Evolutionary conservation across 2,329 filamentous ascomycete species (phyloP).

Genomic region (Penicillium verrucosum): DNA sequence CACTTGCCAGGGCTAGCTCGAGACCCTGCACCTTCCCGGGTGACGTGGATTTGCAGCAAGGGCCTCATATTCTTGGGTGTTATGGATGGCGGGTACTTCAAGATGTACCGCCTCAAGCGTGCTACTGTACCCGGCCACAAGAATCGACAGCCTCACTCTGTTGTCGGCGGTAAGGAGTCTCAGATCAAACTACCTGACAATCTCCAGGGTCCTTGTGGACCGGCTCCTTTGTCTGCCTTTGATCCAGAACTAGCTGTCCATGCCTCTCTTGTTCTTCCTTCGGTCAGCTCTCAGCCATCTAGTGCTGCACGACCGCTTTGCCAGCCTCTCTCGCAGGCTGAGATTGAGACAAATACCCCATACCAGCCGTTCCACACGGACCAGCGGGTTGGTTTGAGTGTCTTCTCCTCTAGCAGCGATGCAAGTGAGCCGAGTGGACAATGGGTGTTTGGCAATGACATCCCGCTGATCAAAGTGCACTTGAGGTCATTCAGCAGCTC

Average conservation of each 20-base stretch:
- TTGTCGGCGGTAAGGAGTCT: conserved; percentile 56
- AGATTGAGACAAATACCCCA: conserved; percentile 92
- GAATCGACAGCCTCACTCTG: conserved; percentile 52
- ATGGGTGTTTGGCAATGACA: conserved; percentile 55
- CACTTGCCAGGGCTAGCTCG: conserved; percentile 42
- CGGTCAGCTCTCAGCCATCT: conserved; percentile 42
- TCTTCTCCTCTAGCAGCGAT: conserved; percentile 51
- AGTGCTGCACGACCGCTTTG: conserved; percentile 39
- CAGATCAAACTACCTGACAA: conserved; percentile 66
- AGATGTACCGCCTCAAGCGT: conserved; percentile 43
- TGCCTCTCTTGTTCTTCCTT: conserved; percentile 44
- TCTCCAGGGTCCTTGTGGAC: conserved; percentile 58
- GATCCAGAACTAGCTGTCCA: conserved; percentile 42
- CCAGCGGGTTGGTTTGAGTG: conserved; percentile 72
- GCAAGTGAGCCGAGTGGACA: conserved; percentile 38
- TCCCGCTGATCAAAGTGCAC: conserved; percentile 49
- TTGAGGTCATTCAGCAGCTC: conserved; percentile 44
- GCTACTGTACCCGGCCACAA: conserved; percentile 50
- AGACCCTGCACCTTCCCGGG: conserved; percentile 41
- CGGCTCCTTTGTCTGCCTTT: conserved; percentile 55
- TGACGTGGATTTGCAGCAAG: conserved; percentile 47
- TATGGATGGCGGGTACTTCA: conserved; percentile 45
- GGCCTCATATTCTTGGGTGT: conserved; percentile 44
- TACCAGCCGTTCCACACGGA: conserved; percentile 97
- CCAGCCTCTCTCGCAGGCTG: conserved; percentile 68